Evolutionary conservation across 2,329 filamentous ascomycete genomes (phyloP).

Genomic region (Fusarium tjaetaba): DNA sequence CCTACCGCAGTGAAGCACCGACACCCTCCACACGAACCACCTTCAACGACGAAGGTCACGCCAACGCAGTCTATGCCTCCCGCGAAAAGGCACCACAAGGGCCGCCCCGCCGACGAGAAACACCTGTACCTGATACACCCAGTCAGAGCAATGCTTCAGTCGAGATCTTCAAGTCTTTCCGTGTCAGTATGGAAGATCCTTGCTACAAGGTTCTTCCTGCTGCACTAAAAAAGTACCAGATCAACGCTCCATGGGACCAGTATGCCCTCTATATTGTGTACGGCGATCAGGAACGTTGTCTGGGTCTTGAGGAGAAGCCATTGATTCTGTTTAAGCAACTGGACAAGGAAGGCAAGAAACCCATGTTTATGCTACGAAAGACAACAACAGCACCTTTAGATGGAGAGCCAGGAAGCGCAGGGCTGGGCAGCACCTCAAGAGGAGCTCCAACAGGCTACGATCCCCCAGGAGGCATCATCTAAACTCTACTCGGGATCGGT

Average conservation of each 20-base stretch:
- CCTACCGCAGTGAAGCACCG: conserved; percentile 66
- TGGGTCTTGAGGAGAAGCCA: conserved; percentile 92
- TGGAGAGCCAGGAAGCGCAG: conserved; percentile 64
- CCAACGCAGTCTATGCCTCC: conserved; percentile 40
- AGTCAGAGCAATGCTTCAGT: conserved; percentile 70
- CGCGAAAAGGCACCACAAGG: conserved; percentile 47
- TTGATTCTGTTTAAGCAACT: conserved; percentile 97
- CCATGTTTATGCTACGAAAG: conserved; percentile 97
- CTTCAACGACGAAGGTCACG: conserved; percentile 61
- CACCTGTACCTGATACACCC: conserved; percentile 70
- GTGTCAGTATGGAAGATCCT: conserved; percentile 96
- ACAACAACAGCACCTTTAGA: conserved; percentile 65
- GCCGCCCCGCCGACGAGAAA: conserved; percentile 68
- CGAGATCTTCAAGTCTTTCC: conserved; percentile 99
- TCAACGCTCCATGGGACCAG: conserved; percentile 96
- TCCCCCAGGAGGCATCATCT: conserved; percentile 70
- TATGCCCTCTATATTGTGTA: conserved; percentile 99
- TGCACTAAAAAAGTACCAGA: conserved; percentile 97
- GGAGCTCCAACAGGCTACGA: conserved; percentile 62
- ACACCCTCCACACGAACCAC: conserved; percentile 65
- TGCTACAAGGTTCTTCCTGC: conserved; percentile 97
- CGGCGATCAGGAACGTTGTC: conserved; percentile 95
- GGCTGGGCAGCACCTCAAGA: conserved; percentile 57
- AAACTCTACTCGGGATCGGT: conserved; percentile 20
- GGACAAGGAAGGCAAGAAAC: conserved; percentile 96